Evolutionary conservation across 2,329 filamentous ascomycete species (phyloP).

Genomic region (Neocatenulostroma microsporum): DNA sequence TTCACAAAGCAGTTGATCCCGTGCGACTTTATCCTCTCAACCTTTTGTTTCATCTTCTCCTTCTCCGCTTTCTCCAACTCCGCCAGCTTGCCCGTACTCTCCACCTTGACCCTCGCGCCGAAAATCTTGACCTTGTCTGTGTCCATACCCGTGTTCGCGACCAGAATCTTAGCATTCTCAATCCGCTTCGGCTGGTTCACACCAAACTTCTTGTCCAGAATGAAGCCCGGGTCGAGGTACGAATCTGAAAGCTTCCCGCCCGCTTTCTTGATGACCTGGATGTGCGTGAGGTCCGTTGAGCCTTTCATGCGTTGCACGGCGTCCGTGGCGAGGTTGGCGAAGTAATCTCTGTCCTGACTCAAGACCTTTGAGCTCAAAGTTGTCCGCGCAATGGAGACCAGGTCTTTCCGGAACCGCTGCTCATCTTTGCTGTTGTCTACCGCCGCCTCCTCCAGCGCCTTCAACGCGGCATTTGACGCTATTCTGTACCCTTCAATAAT

Average conservation of each 20-base stretch:
- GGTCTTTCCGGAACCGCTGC: constrained; percentile 78
- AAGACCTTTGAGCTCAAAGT: constrained; percentile 97
- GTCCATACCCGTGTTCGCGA: constrained; percentile 98
- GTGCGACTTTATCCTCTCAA: constrained; percentile 96
- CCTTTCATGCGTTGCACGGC: constrained; percentile 84
- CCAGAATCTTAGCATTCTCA: constrained; percentile 96
- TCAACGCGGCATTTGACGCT: constrained; percentile 81
- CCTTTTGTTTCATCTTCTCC: constrained; percentile 99
- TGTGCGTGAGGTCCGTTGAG: constrained; percentile 90
- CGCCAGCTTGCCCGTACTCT: constrained; percentile 92
- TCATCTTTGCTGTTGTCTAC: constrained; percentile 82
- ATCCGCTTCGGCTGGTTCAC: constrained; percentile 97
- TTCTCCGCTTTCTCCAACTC: constrained; percentile 96
- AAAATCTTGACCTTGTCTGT: constrained; percentile 99
- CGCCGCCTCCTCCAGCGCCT: constrained; percentile 73
- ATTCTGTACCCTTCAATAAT: constrained; percentile 99
- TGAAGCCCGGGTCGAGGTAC: constrained; percentile 96
- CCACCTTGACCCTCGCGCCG: constrained; percentile 91
- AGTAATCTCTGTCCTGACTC: constrained; percentile 86
- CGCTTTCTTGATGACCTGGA: constrained; percentile 99
- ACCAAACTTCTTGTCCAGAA: constrained; percentile 97
- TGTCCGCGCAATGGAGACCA: constrained; percentile 83
- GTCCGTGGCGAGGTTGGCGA: constrained; percentile 80
- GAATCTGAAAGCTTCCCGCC: constrained; percentile 96
- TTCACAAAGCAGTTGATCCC: constrained; percentile 99